A percentile compares a stretch with the other conserved stretches of the same genome.
These are phyloP conservation scores for Verbascum thapsus DNA, from an alignment of 257 asterid genomes.

Conservation along the genomic window DNA sequence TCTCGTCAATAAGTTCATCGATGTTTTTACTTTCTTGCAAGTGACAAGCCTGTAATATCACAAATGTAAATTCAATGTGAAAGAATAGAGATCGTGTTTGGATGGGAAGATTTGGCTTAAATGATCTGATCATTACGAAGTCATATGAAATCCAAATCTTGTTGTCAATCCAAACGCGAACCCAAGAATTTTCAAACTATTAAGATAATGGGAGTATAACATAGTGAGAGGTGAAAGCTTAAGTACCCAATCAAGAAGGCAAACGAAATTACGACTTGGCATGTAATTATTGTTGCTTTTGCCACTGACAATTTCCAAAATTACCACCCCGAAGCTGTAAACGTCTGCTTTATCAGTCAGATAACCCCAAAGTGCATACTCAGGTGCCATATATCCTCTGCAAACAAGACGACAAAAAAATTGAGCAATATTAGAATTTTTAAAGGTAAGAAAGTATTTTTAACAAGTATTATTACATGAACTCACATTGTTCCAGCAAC, in stretches of 20 bases:
- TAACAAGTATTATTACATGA: neutral
- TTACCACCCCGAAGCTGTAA: slow-evolving; percentile 16
- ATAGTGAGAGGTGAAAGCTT: neutral
- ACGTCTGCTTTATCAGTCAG: slow-evolving; percentile 13
- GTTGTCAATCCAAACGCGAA: too few species aligned
- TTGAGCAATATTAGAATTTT: neutral
- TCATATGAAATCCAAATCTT: too few species aligned
- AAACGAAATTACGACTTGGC: neutral
- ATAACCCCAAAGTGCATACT: slow-evolving; percentile 13
- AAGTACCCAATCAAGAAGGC: slow-evolving; percentile 10
- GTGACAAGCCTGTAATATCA: too few species aligned
- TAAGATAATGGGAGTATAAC: neutral
- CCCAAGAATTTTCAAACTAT: too few species aligned
- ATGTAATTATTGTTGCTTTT: slow-evolving; percentile 3
- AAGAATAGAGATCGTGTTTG: too few species aligned
- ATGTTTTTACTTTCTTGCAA: slow-evolving; percentile 27
- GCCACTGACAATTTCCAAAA: slow-evolving; percentile 11
- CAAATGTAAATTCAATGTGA: too few species aligned
- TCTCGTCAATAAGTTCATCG: slow-evolving; percentile 48
- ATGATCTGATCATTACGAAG: too few species aligned
- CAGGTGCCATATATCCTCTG: slow-evolving; percentile 23
- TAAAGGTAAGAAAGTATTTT: neutral
- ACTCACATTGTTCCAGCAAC: slow-evolving; percentile 15
- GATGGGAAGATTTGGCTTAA: too few species aligned
- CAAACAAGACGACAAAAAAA: neutral